Evolutionary conservation across 345 rosid species (phyloP), one percentile per base, ranked within the genome.

Genomic region (Hevea brasiliensis): DNA sequence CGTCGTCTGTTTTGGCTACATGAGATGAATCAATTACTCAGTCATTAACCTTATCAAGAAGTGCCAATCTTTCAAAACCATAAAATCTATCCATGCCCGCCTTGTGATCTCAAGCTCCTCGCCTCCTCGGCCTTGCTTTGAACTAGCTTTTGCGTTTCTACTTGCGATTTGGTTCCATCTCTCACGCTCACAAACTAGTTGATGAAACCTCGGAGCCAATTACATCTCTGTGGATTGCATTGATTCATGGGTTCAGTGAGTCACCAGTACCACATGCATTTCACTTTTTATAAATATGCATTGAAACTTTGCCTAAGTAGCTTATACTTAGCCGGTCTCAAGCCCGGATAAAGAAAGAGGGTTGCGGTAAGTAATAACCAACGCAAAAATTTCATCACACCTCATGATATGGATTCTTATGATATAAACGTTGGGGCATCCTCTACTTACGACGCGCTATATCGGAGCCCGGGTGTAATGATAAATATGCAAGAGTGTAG

Each of bases 171-270:
- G 67, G 76, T 51, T 62, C 70, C 62, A 64, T 44, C 23, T 42
- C 64, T 13, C 18, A 53, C 29, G 81, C 83, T 26, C 74, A 64
- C 47, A 77, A 69, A 27, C 48, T 77, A 73, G 75, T 77, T 50
- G 84, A 75, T 65, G 74, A 57, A 77, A 83, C 80, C 66, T 76
- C 76, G 10, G 61, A 83, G 24, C 73, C 78, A 75, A 80, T 80
- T 40, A 61, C 77, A 15, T 80, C 72, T 72, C 62, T 80, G 6
- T 72, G 80, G 81, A 74, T 80, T 10, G 59, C 73, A 23, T 75
- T 80, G 70, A 77, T 83, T 54, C 77, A 72, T 68, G 86, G 81
- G 40, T 80, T 62, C 21, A 56, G 75, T 26, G 76, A 72, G 32
- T 67, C 56, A 23, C n/a, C 50, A 45, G 47, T 78, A 66, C n/a